These are phyloP conservation scores for Symbiotaphrina buchneri DNA, from an alignment of 495 filamentous ascomycete genomes.

Conservation along the genomic window DNA sequence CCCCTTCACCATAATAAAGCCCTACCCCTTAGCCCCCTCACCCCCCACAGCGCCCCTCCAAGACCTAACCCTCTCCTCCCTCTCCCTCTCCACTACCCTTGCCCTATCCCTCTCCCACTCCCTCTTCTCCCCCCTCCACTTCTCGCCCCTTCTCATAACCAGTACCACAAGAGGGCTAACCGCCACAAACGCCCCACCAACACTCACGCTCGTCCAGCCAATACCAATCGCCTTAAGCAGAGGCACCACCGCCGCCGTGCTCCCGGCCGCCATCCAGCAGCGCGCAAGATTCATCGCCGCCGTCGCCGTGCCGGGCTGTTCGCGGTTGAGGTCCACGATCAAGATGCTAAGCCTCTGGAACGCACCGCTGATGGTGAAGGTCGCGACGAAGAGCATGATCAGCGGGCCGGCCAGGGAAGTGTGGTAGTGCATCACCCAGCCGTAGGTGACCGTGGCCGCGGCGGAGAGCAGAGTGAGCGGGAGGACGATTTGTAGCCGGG, in stretches of 20 bases:
- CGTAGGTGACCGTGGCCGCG: slow-evolving; percentile 17
- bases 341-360: slow-evolving; percentile 17
- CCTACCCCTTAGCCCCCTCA: too few species aligned
- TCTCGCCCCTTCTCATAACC: too few species aligned
- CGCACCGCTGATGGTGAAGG: slow-evolving; percentile 10
- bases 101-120: too few species aligned
- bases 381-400: slow-evolving; percentile 19
- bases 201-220: too few species aligned
- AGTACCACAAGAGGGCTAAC: too few species aligned
- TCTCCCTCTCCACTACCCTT: too few species aligned
- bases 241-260: slow-evolving; percentile 16
- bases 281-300: slow-evolving; percentile 25
- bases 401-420: slow-evolving; percentile 16
- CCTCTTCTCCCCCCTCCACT: too few species aligned
- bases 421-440: slow-evolving; percentile 15
- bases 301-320: slow-evolving; percentile 17
- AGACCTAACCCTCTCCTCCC: too few species aligned
- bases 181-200: too few species aligned
- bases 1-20: too few species aligned
- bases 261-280: slow-evolving; percentile 21
- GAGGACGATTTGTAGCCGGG: slow-evolving; percentile 15
- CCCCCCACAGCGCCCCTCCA: too few species aligned
- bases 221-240: slow-evolving; percentile 20
- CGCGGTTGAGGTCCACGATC: slow-evolving; percentile 20
- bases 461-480: slow-evolving; percentile 16